Percentiles rank a stretch among this genome's conserved stretches.
phyloP scores from a whole-genome alignment of 1,139 yeast genomes.

The Geotrichum aggregatum region DNA sequence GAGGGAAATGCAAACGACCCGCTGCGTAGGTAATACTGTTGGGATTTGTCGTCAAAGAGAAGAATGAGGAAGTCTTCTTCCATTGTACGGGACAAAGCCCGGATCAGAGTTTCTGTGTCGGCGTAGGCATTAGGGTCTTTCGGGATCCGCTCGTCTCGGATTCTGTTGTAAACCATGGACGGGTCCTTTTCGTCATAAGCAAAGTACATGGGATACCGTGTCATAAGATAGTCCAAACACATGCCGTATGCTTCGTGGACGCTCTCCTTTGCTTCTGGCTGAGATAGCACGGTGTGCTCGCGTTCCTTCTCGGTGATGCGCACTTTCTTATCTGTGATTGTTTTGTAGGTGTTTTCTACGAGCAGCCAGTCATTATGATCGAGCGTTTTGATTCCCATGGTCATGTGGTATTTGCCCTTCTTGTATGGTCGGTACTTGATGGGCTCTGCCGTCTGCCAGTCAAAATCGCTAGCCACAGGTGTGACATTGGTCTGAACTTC shows the following conservation, averaged over 20 bases:
- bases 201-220: constrained; percentile 61
- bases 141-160: constrained; percentile 45
- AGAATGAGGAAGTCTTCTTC: constrained; percentile 68
- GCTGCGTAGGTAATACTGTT: constrained; percentile 60
- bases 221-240: constrained; percentile 47
- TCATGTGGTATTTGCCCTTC: constrained; percentile 57
- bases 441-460: constrained; percentile 51
- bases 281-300: constrained; percentile 39
- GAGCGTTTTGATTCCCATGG: constrained; percentile 60
- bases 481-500: not conserved
- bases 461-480: constrained; percentile 25
- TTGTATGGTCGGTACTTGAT: constrained; percentile 58
- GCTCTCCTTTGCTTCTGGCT: constrained; percentile 48
- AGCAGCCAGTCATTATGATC: constrained; percentile 61
- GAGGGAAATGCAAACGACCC: constrained; percentile 70
- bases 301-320: constrained; percentile 45
- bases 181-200: constrained; percentile 32
- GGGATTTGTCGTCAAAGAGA: constrained; percentile 50
- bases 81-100: constrained; percentile 46
- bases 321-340: constrained; percentile 45
- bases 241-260: constrained; percentile 54
- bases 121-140: constrained; percentile 24
- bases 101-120: constrained; percentile 36
- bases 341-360: constrained; percentile 59
- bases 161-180: constrained; percentile 41